phyloP scores from a whole-genome alignment of 192 early-diverging fungal species.

The Backusella sp. region DNA sequence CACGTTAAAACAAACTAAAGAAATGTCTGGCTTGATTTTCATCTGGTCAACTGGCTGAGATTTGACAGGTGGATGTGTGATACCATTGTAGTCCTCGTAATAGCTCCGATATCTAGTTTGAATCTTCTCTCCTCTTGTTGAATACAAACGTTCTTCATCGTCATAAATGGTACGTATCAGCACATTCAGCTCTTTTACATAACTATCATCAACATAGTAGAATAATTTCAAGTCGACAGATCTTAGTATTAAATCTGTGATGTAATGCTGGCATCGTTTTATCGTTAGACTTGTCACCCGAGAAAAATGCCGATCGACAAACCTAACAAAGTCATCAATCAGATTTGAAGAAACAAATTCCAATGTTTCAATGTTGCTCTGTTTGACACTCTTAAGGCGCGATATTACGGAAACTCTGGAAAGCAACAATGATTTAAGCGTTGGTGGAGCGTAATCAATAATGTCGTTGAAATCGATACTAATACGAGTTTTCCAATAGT shows the following conservation, averaged over 20 bases:
- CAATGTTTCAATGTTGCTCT: background rate
- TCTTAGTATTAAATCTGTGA: background rate
- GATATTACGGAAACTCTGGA: background rate
- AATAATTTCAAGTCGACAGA: background rate
- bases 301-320: background rate
- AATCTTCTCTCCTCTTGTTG: background rate
- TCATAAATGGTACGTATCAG: background rate
- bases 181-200: background rate
- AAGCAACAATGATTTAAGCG: background rate
- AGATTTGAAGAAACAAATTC: background rate
- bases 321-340: background rate
- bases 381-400: background rate
- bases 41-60: background rate
- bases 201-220: background rate
- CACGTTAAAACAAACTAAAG: background rate
- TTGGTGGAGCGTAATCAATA: background rate
- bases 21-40: background rate
- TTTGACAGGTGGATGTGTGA: background rate
- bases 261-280: background rate
- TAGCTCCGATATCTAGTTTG: background rate
- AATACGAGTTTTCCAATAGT: background rate
- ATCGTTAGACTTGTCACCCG: background rate
- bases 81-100: background rate
- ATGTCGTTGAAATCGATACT: background rate
- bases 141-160: background rate